phyloP scores from a whole-genome alignment of 495 filamentous ascomycete genomes.

The Penicillium lividum region DNA sequence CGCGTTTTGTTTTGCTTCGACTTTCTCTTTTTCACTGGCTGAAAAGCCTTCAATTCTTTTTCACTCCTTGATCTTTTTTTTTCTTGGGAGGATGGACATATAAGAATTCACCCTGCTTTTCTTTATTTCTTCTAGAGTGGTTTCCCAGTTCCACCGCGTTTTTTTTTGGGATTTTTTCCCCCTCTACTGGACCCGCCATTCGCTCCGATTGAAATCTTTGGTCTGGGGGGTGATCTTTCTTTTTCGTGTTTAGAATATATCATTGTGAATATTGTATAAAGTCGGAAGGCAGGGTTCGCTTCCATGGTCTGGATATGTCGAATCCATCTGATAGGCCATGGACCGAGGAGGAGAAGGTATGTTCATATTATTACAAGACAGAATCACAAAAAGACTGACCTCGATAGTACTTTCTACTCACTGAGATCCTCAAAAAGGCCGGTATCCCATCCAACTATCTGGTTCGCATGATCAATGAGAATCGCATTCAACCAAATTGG shows the following conservation, averaged over 20 bases:
- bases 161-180: conserved; percentile 13
- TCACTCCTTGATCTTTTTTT: conserved; percentile 12
- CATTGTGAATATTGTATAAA: background rate
- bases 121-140: conserved; percentile 13
- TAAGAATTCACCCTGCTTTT: conserved; percentile 9
- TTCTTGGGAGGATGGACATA: conserved; percentile 19
- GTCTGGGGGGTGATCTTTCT: conserved; percentile 34
- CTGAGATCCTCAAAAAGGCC: conserved; percentile 63
- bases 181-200: conserved; percentile 18
- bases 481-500: conserved; percentile 55
- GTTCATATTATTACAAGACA: conserved; percentile 11
- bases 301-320: conserved; percentile 52
- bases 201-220: conserved; percentile 17
- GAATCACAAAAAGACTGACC: conserved; percentile 2
- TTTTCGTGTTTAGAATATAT: conserved; percentile 8
- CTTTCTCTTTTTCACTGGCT: conserved; percentile 27
- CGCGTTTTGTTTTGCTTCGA: conserved; percentile 20
- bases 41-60: conserved; percentile 19
- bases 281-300: conserved; percentile 13
- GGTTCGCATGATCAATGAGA: conserved; percentile 49
- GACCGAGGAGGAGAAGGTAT: conserved; percentile 62
- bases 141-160: conserved; percentile 12
- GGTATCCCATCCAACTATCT: conserved; percentile 51
- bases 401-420: conserved; percentile 52
- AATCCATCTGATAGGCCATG: conserved; percentile 53